Evolutionary conservation across 2,329 filamentous ascomycete species (phyloP).

Genomic region (Xylariales sp.): DNA sequence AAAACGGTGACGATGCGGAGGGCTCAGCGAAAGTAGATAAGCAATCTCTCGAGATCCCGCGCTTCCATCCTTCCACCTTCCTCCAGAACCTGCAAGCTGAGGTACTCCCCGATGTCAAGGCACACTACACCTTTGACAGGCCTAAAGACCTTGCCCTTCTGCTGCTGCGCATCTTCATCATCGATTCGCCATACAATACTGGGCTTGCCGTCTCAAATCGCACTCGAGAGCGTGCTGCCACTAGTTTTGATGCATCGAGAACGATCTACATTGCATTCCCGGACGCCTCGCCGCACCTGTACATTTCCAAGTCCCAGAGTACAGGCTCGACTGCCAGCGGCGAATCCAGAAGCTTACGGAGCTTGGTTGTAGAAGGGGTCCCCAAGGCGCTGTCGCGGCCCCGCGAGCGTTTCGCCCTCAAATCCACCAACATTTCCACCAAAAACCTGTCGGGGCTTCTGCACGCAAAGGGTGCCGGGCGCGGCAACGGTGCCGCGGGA

Average conservation of each 20-base stretch:
- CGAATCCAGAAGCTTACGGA: constrained; percentile 62
- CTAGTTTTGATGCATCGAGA: constrained; percentile 59
- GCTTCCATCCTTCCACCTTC: constrained; percentile 78
- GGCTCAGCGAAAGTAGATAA: constrained; percentile 36
- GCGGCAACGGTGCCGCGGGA: constrained; percentile 68
- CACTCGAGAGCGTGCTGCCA: constrained; percentile 17
- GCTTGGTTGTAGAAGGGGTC: constrained; percentile 71
- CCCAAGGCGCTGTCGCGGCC: constrained; percentile 78
- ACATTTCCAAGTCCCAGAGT: constrained; percentile 52
- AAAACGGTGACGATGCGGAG: constrained; percentile 32
- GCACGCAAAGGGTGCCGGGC: constrained; percentile 62
- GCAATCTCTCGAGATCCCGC: constrained; percentile 52
- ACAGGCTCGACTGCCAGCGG: constrained; percentile 34
- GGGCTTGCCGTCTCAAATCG: constrained; percentile 37
- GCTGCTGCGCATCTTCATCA: constrained; percentile 72
- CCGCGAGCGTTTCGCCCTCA: constrained; percentile 65
- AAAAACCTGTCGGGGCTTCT: constrained; percentile 68
- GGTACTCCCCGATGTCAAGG: constrained; percentile 74
- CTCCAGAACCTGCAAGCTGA: constrained; percentile 70
- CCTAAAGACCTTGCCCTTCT: constrained; percentile 65
- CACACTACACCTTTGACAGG: constrained; percentile 77
- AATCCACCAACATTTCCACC: constrained; percentile 63
- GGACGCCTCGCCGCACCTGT: constrained; percentile 72
- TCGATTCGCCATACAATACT: constrained; percentile 77
- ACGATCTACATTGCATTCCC: constrained; percentile 81